phyloP scores from a whole-genome alignment of 192 early-diverging fungal genomes.

The Coemansia furcata region DNA sequence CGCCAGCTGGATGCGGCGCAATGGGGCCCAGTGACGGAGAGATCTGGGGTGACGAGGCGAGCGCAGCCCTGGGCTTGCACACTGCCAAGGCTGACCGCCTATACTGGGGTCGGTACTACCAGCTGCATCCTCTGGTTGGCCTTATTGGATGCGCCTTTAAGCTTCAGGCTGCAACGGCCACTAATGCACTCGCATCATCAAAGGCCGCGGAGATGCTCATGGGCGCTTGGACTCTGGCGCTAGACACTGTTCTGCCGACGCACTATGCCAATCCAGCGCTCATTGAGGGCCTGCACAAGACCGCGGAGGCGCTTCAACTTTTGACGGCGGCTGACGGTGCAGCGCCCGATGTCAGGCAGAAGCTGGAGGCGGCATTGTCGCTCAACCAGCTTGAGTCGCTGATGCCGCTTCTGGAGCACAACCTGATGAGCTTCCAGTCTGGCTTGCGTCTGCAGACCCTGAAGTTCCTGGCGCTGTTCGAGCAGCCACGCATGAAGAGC shows the following conservation, averaged over 20 bases:
- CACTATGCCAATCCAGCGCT: slow-evolving; percentile 29
- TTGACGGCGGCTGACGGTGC: slow-evolving; percentile 3
- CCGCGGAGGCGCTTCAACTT: slow-evolving; percentile 22
- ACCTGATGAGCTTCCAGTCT: slow-evolving; percentile 32
- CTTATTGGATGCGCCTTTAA: slow-evolving; percentile 35
- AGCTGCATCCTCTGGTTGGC: slow-evolving; percentile 31
- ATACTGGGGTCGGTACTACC: slow-evolving; percentile 45
- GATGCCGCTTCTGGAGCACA: slow-evolving; percentile 33
- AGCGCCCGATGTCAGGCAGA: neutral
- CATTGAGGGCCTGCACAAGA: slow-evolving; percentile 21
- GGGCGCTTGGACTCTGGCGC: slow-evolving; percentile 15
- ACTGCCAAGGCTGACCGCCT: slow-evolving; percentile 12
- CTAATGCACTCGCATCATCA: slow-evolving; percentile 2
- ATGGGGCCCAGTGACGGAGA: neutral
- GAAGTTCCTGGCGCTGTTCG: slow-evolving; percentile 68
- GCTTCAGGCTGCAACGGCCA: slow-evolving; percentile 17
- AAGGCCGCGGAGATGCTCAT: slow-evolving; percentile 8
- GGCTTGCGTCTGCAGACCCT: slow-evolving; percentile 61
- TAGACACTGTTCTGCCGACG: slow-evolving; percentile 11
- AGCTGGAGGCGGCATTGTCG: slow-evolving; percentile 22
- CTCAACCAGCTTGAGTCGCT: slow-evolving; percentile 18
- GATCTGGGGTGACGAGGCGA: slow-evolving; percentile 16
- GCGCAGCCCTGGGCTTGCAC: slow-evolving; percentile 28
- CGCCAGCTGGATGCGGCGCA: neutral
- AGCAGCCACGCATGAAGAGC: slow-evolving; percentile 57